Base-by-base conservation (phyloP, 192 early-diverging fungal species). In the Backusella parvicylindrica region DNA sequence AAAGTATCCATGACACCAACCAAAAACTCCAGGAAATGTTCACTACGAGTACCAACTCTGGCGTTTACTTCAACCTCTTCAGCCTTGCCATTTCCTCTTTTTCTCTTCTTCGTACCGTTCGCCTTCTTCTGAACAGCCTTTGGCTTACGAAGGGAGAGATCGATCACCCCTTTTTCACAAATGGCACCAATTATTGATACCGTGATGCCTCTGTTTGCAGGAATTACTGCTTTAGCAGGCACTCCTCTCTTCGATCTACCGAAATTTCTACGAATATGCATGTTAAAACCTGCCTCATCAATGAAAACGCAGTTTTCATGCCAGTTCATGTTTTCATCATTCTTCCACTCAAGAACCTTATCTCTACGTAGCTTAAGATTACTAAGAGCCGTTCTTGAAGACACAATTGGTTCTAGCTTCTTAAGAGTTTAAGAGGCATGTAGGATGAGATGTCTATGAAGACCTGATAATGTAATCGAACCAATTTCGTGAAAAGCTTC, bases 191-290 rank as follows among this genome's bases (percentile, higher is more conserved):
- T 2, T 21, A 75, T 68, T 4, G 65, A 30, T 6, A 67, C 18
- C 5, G 0, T 68, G n/a, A 75, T 21, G 13, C 64, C 36, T 63
- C 40, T 75, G 21, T 47, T 68, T 21, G 35, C 28, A 12, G 36
- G 33, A 26, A 47, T 9, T 35, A 38, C 31, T 18, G 12, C 28
- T 35, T 63, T 26, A 49, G 64, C 40, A 18, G 74, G 74, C 36
- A 26, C n/a, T 68, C 64, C 64, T 56, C 53, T 56, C 41, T 53
- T 53, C 9, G 70, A 71, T 47, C 41, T 47, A 18, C 47, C 47
- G 36, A 71, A 71, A 56, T 50, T 71, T 50, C 70, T 43, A 31
- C 49, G 6, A 3, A 53, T 47, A 23, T 71, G 70, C 70, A 71
- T 53, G 21, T 43, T 71, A 31, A 71, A 71, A 31, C 70, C 70